Percentiles rank a stretch among this genome's conserved stretches.
Conservation (phyloP, 768 basidiomycete species). For the Lactifluus subvellereus region DNA sequence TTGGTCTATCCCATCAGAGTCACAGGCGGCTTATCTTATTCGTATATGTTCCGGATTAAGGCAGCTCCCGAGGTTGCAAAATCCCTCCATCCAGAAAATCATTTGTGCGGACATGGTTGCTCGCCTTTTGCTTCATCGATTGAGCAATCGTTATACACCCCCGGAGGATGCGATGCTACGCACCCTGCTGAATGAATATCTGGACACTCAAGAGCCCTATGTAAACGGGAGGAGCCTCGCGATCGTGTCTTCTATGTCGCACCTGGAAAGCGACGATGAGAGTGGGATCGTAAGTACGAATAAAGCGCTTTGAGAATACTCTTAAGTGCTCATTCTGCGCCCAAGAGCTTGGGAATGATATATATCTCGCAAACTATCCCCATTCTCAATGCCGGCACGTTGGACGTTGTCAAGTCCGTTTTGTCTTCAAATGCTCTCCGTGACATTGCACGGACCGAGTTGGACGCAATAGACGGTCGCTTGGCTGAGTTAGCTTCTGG, state of each 20-base stretch:
- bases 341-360: conserved; percentile 26
- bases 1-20: conserved; percentile 32
- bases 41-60: conserved; percentile 32
- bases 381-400: conserved; percentile 27
- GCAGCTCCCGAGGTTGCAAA: conserved; percentile 18
- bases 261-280: conserved; percentile 9
- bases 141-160: conserved; percentile 1
- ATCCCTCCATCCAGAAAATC: neutral
- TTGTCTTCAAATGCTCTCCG: neutral
- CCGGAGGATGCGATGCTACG: conserved; percentile 14
- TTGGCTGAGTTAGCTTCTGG: conserved; percentile 13
- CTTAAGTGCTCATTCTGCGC: neutral
- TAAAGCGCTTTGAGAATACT: neutral
- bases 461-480: conserved; percentile 10
- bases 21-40: conserved; percentile 38
- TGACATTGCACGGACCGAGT: conserved; percentile 10
- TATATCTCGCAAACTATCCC: conserved; percentile 34
- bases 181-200: neutral
- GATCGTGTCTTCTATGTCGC: conserved; percentile 13
- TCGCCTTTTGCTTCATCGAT: conserved; percentile 19
- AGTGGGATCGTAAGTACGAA: conserved; percentile 17
- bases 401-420: conserved; percentile 26
- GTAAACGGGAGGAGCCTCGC: conserved; percentile 15
- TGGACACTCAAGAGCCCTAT: neutral
- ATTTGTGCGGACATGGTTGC: conserved; percentile 17